Base-by-base conservation (phyloP, 768 basidiomycete genomes). In the Boletus patriciae region DNA sequence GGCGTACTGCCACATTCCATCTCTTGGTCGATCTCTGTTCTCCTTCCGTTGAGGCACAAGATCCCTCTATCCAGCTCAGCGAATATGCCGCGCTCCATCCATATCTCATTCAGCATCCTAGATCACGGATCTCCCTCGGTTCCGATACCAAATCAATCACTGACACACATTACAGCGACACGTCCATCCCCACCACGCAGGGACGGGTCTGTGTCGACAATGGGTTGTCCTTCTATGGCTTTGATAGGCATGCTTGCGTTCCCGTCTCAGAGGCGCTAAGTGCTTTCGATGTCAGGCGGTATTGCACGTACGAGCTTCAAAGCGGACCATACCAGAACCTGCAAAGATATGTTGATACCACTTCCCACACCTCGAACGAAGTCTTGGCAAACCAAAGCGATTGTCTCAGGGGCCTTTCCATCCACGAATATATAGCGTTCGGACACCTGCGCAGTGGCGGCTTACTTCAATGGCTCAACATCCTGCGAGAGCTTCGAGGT, bases 401-500 rank as follows among this genome's bases (percentile, higher is more conserved):
- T 12, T 82, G 79, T 47, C 78, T 77, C 3, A 49, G 52, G 21
- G 68, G 74, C 13, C 66, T 83, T 23, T 70, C 57, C 15, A 56
- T 79, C 4, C 79, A 82, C 23, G 80, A 83, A 50, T 77, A 69
- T 25, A 66, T 75, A 12, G 70, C 76, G 0, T 83, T 80, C 50
- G 76, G 73, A 15, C 66, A 70, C 46, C 58, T 83, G 40, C 77
- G 82, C 7, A 70, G 75, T 36, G 81, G 82, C 1, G 55, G 68
- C 0, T 63, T 54, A 8, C 61, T 83, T 0, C 82, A 83, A 44
- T 82, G 80, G 82, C 61, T 75, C 37, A 83, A 82, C 57, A 77
- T 83, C 36, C 57, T 72, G 13, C 73, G 77, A 36, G 79, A 78
- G 56, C 62, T 83, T n/a, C 69, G 70, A 2, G 68, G 71, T 6